Percentiles rank a stretch among this genome's conserved stretches.
Conservation (phyloP, 2,329 filamentous ascomycete species). For the Ceratocystis harringtonii region DNA sequence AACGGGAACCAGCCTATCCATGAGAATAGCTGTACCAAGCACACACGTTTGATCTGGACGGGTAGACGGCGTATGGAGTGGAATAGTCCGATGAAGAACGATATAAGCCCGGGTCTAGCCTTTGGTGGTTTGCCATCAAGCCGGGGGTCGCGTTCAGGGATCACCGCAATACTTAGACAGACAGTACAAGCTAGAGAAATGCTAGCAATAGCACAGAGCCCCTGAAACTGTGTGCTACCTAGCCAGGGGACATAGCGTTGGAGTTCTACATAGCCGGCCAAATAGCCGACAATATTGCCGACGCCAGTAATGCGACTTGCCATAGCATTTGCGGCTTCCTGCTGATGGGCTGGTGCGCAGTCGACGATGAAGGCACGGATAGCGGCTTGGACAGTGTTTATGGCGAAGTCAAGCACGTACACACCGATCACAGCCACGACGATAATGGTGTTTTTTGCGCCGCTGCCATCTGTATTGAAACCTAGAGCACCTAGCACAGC, state of each 20-base stretch:
- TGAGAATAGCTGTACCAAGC: conserved; percentile 66
- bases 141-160: conserved; percentile 68
- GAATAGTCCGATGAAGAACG: conserved; percentile 68
- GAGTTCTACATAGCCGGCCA: conserved; percentile 72
- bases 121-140: conserved; percentile 21
- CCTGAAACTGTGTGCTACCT: conserved; percentile 81
- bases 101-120: conserved; percentile 49
- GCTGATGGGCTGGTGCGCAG: conserved; percentile 80
- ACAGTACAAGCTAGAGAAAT: conserved; percentile 57
- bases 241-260: conserved; percentile 62
- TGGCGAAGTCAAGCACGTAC: conserved; percentile 82
- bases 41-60: conserved; percentile 68
- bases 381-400: conserved; percentile 92
- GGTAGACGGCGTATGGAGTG: conserved; percentile 64
- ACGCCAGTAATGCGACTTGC: conserved; percentile 72
- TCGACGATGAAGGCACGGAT: conserved; percentile 90
- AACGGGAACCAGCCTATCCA: conserved; percentile 97
- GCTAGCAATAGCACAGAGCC: conserved; percentile 73
- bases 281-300: conserved; percentile 81
- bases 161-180: conserved; percentile 49
- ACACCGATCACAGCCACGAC: conserved; percentile 71
- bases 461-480: conserved; percentile 47
- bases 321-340: conserved; percentile 90
- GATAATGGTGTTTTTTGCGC: conserved; percentile 52
- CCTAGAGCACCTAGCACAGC: conserved; percentile 57